Conservation (phyloP, 306 rosid species). For the Prunus salicina region DNA sequence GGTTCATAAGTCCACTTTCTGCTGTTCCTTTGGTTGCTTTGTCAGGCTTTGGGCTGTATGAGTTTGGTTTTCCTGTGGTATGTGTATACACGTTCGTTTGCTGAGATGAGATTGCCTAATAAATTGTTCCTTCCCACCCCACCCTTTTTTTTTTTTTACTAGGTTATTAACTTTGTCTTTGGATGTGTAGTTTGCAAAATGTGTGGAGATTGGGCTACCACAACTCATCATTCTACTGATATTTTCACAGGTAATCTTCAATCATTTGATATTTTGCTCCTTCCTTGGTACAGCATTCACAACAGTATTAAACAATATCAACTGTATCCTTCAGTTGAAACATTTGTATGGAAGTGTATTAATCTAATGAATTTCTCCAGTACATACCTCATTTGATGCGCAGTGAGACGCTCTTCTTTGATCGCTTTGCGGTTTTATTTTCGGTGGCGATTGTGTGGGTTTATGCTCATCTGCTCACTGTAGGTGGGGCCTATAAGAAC, state of each 20-base stretch:
- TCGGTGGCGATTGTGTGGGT: constrained; percentile 80
- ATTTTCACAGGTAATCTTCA: constrained; percentile 71
- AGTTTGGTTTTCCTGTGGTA: constrained; percentile 90
- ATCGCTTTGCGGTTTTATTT: constrained; percentile 83
- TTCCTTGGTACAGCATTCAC: constrained; percentile 6
- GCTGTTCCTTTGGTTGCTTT: constrained; percentile 87
- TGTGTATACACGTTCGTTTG: constrained; percentile 18
- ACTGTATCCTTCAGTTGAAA: not conserved
- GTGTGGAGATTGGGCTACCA: constrained; percentile 95
- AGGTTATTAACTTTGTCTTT: constrained; percentile 11
- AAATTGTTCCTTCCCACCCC: not conserved
- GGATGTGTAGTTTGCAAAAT: constrained; percentile 67
- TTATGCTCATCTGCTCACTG: constrained; percentile 84
- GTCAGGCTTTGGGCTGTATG: constrained; percentile 86
- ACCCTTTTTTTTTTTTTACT: constrained; percentile 5
- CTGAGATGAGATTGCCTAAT: not conserved
- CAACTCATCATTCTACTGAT: constrained; percentile 62
- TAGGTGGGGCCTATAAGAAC: constrained; percentile 84
- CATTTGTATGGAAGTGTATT: not conserved
- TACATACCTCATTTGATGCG: constrained; percentile 72
- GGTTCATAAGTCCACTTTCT: constrained; percentile 87
- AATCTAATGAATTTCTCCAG: constrained; percentile 40
- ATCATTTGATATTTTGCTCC: constrained; percentile 4
- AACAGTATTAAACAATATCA: not conserved
- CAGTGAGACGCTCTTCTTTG: constrained; percentile 50